Conservation (phyloP, 768 basidiomycete genomes). For the Termitomyces sp. region DNA sequence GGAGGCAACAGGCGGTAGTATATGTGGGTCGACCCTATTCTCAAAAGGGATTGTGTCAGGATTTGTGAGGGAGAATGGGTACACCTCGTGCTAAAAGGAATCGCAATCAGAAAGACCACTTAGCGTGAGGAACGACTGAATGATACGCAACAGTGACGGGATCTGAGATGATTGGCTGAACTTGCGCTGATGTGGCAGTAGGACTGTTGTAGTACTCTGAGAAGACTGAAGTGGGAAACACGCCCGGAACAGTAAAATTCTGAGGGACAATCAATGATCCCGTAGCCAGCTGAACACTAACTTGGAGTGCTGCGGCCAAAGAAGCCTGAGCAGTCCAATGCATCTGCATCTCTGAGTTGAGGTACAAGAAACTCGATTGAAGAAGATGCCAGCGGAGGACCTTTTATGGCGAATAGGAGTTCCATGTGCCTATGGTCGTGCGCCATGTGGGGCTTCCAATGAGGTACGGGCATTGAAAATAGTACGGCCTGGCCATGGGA, state of each 20-base stretch:
- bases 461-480: not conserved
- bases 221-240: constrained; percentile 62
- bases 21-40: constrained; percentile 58
- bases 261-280: constrained; percentile 27
- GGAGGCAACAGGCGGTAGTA: constrained; percentile 53
- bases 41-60: constrained; percentile 54
- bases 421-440: not conserved
- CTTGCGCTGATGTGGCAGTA: constrained; percentile 65
- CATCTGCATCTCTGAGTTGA: not conserved
- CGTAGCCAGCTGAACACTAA: not conserved
- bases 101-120: not conserved
- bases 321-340: not conserved
- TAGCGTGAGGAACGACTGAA: not conserved
- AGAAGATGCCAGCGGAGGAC: not conserved
- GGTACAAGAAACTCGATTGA: not conserved
- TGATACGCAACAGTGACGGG: constrained; percentile 47
- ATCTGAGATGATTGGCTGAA: constrained; percentile 74
- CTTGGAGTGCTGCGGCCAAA: constrained; percentile 5
- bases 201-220: constrained; percentile 66
- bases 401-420: not conserved
- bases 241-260: constrained; percentile 53
- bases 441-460: not conserved
- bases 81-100: constrained; percentile 43
- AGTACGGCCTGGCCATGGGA: not conserved
- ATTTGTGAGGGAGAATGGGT: constrained; percentile 56